Evolutionary conservation across 2,329 filamentous ascomycete species (phyloP).

Genomic region (Aspergillus sp.): DNA sequence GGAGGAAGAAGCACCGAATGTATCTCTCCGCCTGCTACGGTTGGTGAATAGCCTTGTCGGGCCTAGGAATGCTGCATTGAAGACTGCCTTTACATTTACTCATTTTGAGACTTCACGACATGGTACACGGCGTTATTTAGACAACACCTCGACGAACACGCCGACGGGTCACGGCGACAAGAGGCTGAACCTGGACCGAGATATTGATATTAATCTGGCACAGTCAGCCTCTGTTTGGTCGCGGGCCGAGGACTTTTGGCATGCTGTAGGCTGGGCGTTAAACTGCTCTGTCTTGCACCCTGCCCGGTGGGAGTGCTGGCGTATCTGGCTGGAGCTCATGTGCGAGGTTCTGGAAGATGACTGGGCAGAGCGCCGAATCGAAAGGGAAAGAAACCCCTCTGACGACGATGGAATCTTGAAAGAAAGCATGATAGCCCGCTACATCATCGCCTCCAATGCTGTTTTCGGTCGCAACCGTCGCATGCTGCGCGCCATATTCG

Average conservation of each 20-base stretch:
- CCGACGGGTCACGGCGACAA: slow-evolving; percentile 39
- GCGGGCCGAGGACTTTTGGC: slow-evolving; percentile 85
- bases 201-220: slow-evolving; percentile 49
- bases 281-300: slow-evolving; percentile 77
- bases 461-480: slow-evolving; percentile 39
- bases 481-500: slow-evolving; percentile 49
- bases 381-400: slow-evolving; percentile 12
- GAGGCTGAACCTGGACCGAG: slow-evolving; percentile 52
- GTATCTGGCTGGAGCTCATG: slow-evolving; percentile 74
- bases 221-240: slow-evolving; percentile 68
- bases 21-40: slow-evolving; percentile 69
- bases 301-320: slow-evolving; percentile 79
- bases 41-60: slow-evolving; percentile 66
- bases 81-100: slow-evolving; percentile 70
- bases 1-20: slow-evolving; percentile 61
- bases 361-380: slow-evolving; percentile 37
- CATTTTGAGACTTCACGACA: slow-evolving; percentile 36
- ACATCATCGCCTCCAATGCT: slow-evolving; percentile 33
- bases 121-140: slow-evolving; percentile 26
- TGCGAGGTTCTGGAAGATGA: slow-evolving; percentile 46
- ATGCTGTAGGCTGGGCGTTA: slow-evolving; percentile 85
- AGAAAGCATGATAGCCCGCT: slow-evolving; percentile 45
- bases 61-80: slow-evolving; percentile 67
- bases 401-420: slow-evolving; percentile 23
- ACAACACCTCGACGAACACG: slow-evolving; percentile 17